These are phyloP conservation scores for Rhodotorula sphaerocarpa DNA, from an alignment of 768 basidiomycete species.

Conservation along the genomic window DNA sequence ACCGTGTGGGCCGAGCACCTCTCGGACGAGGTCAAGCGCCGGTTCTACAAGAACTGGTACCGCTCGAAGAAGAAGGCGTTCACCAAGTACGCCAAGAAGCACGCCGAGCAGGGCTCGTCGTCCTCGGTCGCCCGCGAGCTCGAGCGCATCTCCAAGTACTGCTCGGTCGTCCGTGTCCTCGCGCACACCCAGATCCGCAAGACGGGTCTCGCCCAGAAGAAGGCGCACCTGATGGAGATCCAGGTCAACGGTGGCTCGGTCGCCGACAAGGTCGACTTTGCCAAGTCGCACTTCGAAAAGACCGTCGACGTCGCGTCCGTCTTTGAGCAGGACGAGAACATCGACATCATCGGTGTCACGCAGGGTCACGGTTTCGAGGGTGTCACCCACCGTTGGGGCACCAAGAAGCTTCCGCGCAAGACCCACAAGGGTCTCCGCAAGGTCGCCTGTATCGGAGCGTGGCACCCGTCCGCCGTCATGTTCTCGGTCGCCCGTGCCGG, in stretches of 20 bases:
- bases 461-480: slow-evolving; percentile 99
- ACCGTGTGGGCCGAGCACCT: slow-evolving; percentile 96
- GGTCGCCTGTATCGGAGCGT: slow-evolving; percentile 97
- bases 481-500: slow-evolving; percentile 99
- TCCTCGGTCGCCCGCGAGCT: slow-evolving; percentile 89
- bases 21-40: slow-evolving; percentile 92
- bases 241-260: slow-evolving; percentile 80
- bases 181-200: slow-evolving; percentile 96
- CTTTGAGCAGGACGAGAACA: slow-evolving; percentile 93
- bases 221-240: slow-evolving; percentile 99
- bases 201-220: slow-evolving; percentile 97
- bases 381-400: slow-evolving; percentile 98
- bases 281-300: slow-evolving; percentile 92
- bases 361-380: slow-evolving; percentile 99
- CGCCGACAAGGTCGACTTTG: slow-evolving; percentile 95
- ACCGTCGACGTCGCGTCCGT: slow-evolving; percentile 71
- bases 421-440: slow-evolving; percentile 99
- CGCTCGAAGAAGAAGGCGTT: slow-evolving; percentile 99
- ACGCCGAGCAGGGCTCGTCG: slow-evolving; percentile 77
- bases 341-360: slow-evolving; percentile 96
- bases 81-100: slow-evolving; percentile 99
- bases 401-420: slow-evolving; percentile 96
- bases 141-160: slow-evolving; percentile 99
- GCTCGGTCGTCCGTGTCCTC: slow-evolving; percentile 98
- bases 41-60: slow-evolving; percentile 78